These are phyloP conservation scores for Pyrenophora seminiperda DNA, from an alignment of 2,329 filamentous ascomycete genomes.

Conservation along the genomic window DNA sequence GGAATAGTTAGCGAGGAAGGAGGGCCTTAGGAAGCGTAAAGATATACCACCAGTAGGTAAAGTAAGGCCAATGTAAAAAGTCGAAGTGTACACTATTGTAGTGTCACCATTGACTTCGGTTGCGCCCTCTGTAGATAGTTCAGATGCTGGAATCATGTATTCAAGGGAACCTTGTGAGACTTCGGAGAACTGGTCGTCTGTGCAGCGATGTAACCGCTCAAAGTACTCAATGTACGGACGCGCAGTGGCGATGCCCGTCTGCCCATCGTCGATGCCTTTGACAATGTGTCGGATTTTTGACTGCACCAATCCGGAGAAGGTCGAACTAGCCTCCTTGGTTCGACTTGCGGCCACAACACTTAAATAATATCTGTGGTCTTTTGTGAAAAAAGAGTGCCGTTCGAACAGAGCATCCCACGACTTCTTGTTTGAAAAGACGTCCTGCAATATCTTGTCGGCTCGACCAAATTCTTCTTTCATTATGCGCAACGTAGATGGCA, in stretches of 20 bases:
- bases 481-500: conserved; percentile 79
- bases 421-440: conserved; percentile 76
- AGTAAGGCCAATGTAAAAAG: conserved; percentile 91
- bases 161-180: conserved; percentile 66
- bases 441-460: conserved; percentile 75
- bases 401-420: conserved; percentile 87
- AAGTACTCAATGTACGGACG: conserved; percentile 94
- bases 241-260: conserved; percentile 75
- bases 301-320: conserved; percentile 91
- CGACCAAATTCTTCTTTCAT: conserved; percentile 82
- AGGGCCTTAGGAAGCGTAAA: background rate
- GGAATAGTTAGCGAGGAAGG: conserved; percentile 10
- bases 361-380: conserved; percentile 94
- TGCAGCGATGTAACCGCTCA: conserved; percentile 76
- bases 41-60: conserved; percentile 69
- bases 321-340: conserved; percentile 80
- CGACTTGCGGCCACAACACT: conserved; percentile 82
- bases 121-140: conserved; percentile 53
- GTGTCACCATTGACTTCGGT: conserved; percentile 47
- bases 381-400: conserved; percentile 91
- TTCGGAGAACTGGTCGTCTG: conserved; percentile 64
- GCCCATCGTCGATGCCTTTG: conserved; percentile 78
- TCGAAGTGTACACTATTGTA: conserved; percentile 78
- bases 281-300: conserved; percentile 90
- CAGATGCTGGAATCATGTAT: conserved; percentile 60